A percentile compares a stretch with the other conserved stretches of the same genome.
These are phyloP conservation scores for Suillus paluster DNA, from an alignment of 768 basidiomycete genomes.

Conservation along the genomic window DNA sequence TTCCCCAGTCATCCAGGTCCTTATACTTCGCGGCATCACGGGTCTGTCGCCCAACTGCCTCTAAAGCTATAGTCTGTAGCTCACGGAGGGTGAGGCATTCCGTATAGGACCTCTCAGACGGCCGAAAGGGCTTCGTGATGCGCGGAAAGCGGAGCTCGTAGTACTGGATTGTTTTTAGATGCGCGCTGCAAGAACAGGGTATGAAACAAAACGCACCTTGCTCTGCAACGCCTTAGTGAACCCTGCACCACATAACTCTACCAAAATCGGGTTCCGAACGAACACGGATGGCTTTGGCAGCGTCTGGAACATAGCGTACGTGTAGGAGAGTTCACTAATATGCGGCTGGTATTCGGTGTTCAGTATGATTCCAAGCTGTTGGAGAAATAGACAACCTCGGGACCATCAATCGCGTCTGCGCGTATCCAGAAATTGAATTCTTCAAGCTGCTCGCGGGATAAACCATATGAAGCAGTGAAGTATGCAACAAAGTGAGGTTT, in stretches of 20 bases:
- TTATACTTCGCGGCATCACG: conserved; percentile 42
- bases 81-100: conserved; percentile 54
- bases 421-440: conserved; percentile 68
- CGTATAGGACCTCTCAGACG: conserved; percentile 66
- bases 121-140: conserved; percentile 68
- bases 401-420: conserved; percentile 28
- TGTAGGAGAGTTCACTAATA: conserved; percentile 51
- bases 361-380: background rate
- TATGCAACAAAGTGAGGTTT: conserved; percentile 72
- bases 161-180: conserved; percentile 46
- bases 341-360: conserved; percentile 19
- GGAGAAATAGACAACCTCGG: background rate
- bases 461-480: conserved; percentile 79
- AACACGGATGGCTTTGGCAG: conserved; percentile 59
- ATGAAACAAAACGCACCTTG: conserved; percentile 43
- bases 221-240: conserved; percentile 71
- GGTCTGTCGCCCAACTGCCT: conserved; percentile 55
- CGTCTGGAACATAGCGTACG: conserved; percentile 51
- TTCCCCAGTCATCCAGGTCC: conserved; percentile 53
- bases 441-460: conserved; percentile 69
- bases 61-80: conserved; percentile 58
- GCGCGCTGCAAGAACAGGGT: background rate
- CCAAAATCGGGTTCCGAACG: conserved; percentile 64
- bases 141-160: conserved; percentile 88
- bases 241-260: conserved; percentile 80